Conservation (phyloP, 306 rosid species). For the Mucuna pruriens region DNA sequence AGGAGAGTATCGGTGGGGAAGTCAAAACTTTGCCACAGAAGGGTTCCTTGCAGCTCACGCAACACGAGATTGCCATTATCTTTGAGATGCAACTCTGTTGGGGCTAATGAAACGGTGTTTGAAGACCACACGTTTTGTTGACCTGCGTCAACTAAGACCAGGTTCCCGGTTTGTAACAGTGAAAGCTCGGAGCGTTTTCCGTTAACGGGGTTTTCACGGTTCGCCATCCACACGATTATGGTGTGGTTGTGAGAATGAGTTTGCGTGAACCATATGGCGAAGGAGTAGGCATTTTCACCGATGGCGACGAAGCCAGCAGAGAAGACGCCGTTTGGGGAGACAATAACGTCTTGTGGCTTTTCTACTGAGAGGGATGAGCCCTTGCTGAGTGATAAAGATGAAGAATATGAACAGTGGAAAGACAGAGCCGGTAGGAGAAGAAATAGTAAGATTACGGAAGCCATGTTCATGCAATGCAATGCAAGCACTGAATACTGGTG, state of each 20-base stretch:
- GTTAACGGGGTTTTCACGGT: not conserved
- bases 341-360: not conserved
- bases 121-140: not conserved
- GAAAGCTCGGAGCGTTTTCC: not conserved
- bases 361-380: not conserved
- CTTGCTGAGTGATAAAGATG: not conserved
- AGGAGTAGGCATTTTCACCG: not conserved
- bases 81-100: not conserved
- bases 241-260: not conserved
- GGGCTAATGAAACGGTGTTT: not conserved
- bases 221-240: not conserved
- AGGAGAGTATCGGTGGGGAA: not conserved
- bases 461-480: not conserved
- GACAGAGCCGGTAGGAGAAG: not conserved
- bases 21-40: not conserved
- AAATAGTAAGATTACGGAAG: not conserved
- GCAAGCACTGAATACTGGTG: not conserved
- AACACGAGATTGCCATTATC: not conserved
- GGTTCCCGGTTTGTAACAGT: not conserved
- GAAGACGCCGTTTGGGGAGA: not conserved
- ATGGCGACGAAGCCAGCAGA: not conserved
- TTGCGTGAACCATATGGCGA: not conserved
- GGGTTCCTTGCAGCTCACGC: not conserved
- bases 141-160: not conserved
- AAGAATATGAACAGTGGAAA: not conserved